Conservation (phyloP, 75 land plant genomes). For the Ceratopteris richardii region DNA sequence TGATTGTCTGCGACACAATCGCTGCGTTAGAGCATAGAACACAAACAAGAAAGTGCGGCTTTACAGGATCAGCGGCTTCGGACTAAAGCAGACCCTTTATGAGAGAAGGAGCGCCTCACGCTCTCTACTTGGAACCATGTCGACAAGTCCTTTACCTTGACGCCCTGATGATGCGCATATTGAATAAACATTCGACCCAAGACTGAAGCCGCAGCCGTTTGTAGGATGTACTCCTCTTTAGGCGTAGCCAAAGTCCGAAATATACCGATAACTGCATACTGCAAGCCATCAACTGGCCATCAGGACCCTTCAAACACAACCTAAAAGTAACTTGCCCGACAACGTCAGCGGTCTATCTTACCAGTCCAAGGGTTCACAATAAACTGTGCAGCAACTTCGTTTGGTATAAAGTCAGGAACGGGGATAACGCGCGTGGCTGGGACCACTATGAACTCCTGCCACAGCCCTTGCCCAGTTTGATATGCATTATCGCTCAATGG, state of each 20-base stretch:
- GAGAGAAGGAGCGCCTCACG: too few relatives aligned
- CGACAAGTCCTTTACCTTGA: too few relatives aligned
- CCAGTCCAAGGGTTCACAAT: too few relatives aligned
- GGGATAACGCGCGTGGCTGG: constrained; percentile 14
- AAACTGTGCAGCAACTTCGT: constrained; percentile 35
- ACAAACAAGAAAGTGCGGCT: background rate
- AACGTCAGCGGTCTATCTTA: too few relatives aligned
- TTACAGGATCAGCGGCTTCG: background rate
- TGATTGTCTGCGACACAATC: constrained; percentile 38
- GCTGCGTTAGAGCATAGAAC: background rate
- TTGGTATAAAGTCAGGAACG: constrained; percentile 14
- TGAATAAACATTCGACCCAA: background rate
- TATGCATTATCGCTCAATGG: constrained; percentile 14
- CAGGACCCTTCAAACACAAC: too few relatives aligned
- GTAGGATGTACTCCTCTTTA: constrained; percentile 18
- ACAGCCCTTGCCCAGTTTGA: constrained; percentile 19
- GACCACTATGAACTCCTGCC: constrained; percentile 32
- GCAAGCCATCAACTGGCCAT: too few relatives aligned
- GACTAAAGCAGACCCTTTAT: background rate
- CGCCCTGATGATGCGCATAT: too few relatives aligned
- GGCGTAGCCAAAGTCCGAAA: constrained; percentile 17
- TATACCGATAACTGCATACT: too few relatives aligned
- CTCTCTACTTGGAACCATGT: too few relatives aligned
- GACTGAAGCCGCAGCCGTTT: constrained; percentile 23
- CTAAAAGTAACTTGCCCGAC: too few relatives aligned